Evolutionary conservation across 1,284 basidiomycete genomes (phyloP), one percentile per base, ranked within the genome.

Genomic region (Sporisorium sorghi): DNA sequence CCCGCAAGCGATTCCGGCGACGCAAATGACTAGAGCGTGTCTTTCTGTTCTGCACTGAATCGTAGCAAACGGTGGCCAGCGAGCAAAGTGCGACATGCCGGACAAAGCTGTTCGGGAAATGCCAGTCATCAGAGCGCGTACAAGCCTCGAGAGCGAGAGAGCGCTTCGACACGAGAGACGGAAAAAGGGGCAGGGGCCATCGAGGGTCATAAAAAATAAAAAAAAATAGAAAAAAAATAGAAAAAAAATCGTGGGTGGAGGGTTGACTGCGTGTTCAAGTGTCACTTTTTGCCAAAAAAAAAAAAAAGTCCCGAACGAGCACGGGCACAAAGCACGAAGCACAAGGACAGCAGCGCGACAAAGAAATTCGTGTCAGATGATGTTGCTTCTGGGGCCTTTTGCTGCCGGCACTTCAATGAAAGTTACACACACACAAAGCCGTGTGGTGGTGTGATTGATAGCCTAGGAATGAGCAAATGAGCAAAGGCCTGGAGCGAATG

Each of bases 361-460:
- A 61, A 39, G n/a, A n/a, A n/a, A n/a, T n/a, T 50, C 54, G 49
- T 63, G 67, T 70, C 67, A 70, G 60, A 59, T 70, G 67, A 64
- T 70, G 67, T 57, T 63, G 61, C 67, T 70, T 40, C 47, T 23
- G 21, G 24, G 37, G 32, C 23, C 19, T 40, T 26, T 33, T 30
- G 28, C n/a, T n/a, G n/a, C n/a, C n/a, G n/a, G n/a, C n/a, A n/a
- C n/a, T n/a, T n/a, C n/a, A n/a, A n/a, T n/a, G 5, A 37, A 50
- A 35, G 33, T 23, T 33, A 50, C 30, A 37, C 48, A n/a, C n/a
- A n/a, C n/a, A n/a, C n/a, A n/a, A n/a, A 17, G 5, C 17, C 1
- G 35, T 4, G 14, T 4, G 6, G 12, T 3, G 8, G 33, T 35
- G 5, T 12, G 33, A 37, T 5, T 37, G 44, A 46, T 30, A 47